Conservation (phyloP, 2,329 filamentous ascomycete species). For the Diaporthe batatas region DNA sequence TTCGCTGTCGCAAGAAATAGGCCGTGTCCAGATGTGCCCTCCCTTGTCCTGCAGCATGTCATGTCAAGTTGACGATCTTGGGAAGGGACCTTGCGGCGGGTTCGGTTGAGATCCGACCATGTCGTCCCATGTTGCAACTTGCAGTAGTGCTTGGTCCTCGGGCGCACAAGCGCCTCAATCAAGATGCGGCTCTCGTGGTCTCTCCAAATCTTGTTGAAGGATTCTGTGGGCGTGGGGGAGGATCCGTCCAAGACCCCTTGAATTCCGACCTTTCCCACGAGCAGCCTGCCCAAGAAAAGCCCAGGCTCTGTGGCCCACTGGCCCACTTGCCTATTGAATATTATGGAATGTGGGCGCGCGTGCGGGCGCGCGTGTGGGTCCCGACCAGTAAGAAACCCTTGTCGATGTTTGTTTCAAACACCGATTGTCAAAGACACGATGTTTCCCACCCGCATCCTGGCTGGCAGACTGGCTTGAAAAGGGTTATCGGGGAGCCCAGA, state of each 20-base stretch:
- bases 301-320: background rate
- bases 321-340: background rate
- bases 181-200: conserved; percentile 11
- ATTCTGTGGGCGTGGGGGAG: conserved; percentile 20
- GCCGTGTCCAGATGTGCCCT: too few species aligned
- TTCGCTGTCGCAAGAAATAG: conserved; percentile 16
- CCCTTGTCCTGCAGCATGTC: conserved; percentile 6
- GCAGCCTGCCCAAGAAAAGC: conserved; percentile 18
- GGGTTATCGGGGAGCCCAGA: conserved; percentile 9
- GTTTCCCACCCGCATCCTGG: conserved; percentile 26
- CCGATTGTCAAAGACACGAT: conserved; percentile 21
- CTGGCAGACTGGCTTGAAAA: conserved; percentile 25
- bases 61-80: conserved; percentile 20
- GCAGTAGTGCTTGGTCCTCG: background rate
- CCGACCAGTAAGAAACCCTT: background rate
- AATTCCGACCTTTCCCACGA: conserved; percentile 33
- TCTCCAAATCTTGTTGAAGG: conserved; percentile 26
- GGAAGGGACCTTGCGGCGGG: background rate
- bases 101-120: conserved; percentile 28
- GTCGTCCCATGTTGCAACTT: background rate
- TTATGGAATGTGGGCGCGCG: background rate
- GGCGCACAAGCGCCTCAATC: conserved; percentile 15
- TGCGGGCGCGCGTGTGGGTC: background rate
- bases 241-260: conserved; percentile 36
- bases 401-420: conserved; percentile 40